Conservation (phyloP, 495 filamentous ascomycete species). For the Lichenothelia convexa region DNA sequence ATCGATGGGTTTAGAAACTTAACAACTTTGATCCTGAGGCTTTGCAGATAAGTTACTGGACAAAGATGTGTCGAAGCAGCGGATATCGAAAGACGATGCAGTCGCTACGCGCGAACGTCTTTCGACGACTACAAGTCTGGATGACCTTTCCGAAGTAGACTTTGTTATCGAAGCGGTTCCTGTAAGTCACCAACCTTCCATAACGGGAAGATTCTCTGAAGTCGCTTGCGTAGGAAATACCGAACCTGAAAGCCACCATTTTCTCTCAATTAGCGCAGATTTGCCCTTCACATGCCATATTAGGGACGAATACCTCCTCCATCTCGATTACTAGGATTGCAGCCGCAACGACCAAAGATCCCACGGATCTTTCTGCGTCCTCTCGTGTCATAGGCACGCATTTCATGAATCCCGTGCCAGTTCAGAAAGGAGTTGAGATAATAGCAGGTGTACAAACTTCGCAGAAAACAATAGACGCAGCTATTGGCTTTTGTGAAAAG, state of each 20-base stretch:
- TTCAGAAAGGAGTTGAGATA: constrained; percentile 96
- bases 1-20: background rate
- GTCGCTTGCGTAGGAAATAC: constrained; percentile 40
- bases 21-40: background rate
- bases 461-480: constrained; percentile 55
- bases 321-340: constrained; percentile 96
- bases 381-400: constrained; percentile 89
- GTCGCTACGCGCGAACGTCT: constrained; percentile 50
- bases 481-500: constrained; percentile 67
- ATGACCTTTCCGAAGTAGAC: constrained; percentile 68
- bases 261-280: constrained; percentile 72
- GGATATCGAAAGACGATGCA: constrained; percentile 62
- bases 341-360: constrained; percentile 50
- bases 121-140: constrained; percentile 49
- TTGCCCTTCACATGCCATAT: constrained; percentile 69
- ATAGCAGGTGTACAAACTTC: constrained; percentile 89
- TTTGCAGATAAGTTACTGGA: constrained; percentile 66
- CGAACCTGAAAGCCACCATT: constrained; percentile 64
- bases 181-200: constrained; percentile 7
- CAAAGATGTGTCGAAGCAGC: constrained; percentile 75
- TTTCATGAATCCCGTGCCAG: constrained; percentile 98
- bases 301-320: constrained; percentile 94
- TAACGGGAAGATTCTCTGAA: constrained; percentile 3
- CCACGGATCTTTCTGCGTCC: constrained; percentile 59
- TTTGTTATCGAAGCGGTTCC: constrained; percentile 97